Conservation (phyloP, 257 asterid species). For the Osmanthus fragrans region DNA sequence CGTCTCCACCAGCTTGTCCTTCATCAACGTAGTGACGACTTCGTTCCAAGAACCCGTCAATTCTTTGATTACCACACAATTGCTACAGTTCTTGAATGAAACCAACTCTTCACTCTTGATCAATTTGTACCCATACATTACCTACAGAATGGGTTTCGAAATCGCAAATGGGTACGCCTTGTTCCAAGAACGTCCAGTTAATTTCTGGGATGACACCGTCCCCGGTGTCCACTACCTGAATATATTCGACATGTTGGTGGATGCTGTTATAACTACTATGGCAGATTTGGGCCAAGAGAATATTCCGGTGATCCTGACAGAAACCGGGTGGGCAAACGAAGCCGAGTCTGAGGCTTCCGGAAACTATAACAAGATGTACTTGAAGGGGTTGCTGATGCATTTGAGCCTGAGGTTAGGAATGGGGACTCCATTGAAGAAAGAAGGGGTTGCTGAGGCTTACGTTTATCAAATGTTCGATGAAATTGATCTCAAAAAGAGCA, state of each 20-base stretch:
- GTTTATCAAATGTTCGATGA: constrained; percentile 73
- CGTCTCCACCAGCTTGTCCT: constrained; percentile 75
- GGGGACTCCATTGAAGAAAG: constrained; percentile 82
- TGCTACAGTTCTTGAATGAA: constrained; percentile 68
- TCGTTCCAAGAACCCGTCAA: constrained; percentile 64
- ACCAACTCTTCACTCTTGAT: constrained; percentile 73
- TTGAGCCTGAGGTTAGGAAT: constrained; percentile 45
- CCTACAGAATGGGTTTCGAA: constrained; percentile 53
- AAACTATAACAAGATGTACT: constrained; percentile 62
- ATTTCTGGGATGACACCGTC: constrained; percentile 66
- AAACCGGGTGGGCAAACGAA: constrained; percentile 78
- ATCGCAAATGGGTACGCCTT: constrained; percentile 70
- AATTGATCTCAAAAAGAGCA: background rate
- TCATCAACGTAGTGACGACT: constrained; percentile 56
- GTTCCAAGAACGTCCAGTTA: constrained; percentile 62
- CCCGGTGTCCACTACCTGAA: constrained; percentile 80
- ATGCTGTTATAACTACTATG: constrained; percentile 68
- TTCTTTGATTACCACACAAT: constrained; percentile 44
- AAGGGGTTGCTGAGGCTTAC: constrained; percentile 61
- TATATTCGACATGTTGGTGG: constrained; percentile 92
- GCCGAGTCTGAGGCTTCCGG: constrained; percentile 35
- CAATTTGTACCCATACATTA: constrained; percentile 66
- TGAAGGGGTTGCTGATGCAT: constrained; percentile 60
- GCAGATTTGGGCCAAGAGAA: constrained; percentile 65
- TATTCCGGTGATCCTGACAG: constrained; percentile 70